Conservation (phyloP, 768 basidiomycete genomes). For the Cubamyces sp. region DNA sequence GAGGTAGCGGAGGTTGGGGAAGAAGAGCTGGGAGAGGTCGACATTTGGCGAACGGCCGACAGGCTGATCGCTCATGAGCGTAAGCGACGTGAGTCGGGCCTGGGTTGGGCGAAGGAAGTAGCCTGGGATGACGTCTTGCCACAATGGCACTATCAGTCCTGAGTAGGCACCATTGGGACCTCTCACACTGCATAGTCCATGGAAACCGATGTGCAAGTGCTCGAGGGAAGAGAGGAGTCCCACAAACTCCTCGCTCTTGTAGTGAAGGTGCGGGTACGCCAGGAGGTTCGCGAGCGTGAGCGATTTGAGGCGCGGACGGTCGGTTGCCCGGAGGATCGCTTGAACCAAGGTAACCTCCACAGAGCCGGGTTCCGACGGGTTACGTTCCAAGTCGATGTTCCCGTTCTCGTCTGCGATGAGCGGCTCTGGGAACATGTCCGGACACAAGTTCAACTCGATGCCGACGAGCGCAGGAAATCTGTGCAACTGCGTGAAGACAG, state of each 20-base stretch:
- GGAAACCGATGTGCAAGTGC: slow-evolving; percentile 10
- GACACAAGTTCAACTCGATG: slow-evolving; percentile 19
- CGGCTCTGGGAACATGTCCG: neutral
- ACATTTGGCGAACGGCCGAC: slow-evolving; percentile 19
- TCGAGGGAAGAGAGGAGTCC: slow-evolving; percentile 11
- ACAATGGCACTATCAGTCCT: slow-evolving; percentile 14
- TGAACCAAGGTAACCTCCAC: slow-evolving; percentile 20
- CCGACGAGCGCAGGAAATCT: neutral
- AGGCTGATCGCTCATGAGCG: slow-evolving; percentile 27
- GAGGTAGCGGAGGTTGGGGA: slow-evolving; percentile 19
- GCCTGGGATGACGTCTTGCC: slow-evolving; percentile 22
- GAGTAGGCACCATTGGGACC: slow-evolving; percentile 11
- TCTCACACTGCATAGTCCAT: slow-evolving; percentile 15
- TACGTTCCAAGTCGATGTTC: neutral
- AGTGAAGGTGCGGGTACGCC: slow-evolving; percentile 18
- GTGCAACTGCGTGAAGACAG: slow-evolving; percentile 5
- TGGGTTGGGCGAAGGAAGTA: slow-evolving; percentile 24
- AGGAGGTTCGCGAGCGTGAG: slow-evolving; percentile 23
- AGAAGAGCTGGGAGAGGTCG: slow-evolving; percentile 27
- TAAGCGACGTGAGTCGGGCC: slow-evolving; percentile 22
- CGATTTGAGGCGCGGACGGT: slow-evolving; percentile 7
- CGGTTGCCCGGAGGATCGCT: slow-evolving; percentile 4
- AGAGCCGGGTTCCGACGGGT: slow-evolving; percentile 5
- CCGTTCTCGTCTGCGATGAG: slow-evolving; percentile 12
- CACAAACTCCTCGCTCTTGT: slow-evolving; percentile 7